Percentiles rank a stretch among this genome's conserved stretches.
phyloP scores from a whole-genome alignment of 2,329 filamentous ascomycete species.

The Penicillium sclerotigenum region DNA sequence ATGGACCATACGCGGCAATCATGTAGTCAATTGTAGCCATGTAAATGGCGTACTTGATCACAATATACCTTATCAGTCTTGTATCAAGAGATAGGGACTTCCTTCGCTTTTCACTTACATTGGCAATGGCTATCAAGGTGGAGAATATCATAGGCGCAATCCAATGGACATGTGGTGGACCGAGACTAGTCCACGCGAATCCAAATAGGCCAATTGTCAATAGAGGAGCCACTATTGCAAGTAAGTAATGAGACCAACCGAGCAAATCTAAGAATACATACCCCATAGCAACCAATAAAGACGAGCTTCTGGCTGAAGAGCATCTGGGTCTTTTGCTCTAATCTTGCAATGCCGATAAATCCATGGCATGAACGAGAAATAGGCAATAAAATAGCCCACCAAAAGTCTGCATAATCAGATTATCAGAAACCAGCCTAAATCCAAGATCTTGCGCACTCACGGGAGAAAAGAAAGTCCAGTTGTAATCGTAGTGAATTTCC shows the following conservation, averaged over 20 bases:
- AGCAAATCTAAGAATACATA: constrained; percentile 15
- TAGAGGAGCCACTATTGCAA: constrained; percentile 50
- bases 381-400: constrained; percentile 58
- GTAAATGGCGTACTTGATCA: constrained; percentile 49
- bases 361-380: constrained; percentile 54
- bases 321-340: constrained; percentile 40
- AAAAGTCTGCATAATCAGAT: constrained; percentile 39
- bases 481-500: constrained; percentile 52
- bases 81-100: background rate
- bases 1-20: constrained; percentile 63
- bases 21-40: constrained; percentile 67
- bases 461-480: constrained; percentile 55
- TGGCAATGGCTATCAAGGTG: constrained; percentile 59
- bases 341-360: constrained; percentile 46
- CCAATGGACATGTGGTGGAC: constrained; percentile 56
- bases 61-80: background rate
- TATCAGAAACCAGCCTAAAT: background rate
- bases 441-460: constrained; percentile 27
- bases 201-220: constrained; percentile 59
- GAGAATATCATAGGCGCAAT: constrained; percentile 60
- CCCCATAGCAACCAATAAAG: constrained; percentile 58
- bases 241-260: background rate
- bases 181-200: constrained; percentile 59
- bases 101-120: constrained; percentile 41
- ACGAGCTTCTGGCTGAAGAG: constrained; percentile 61